Evolutionary conservation across 768 basidiomycete genomes (phyloP).

Genomic region (Leccinum subtestaceum): DNA sequence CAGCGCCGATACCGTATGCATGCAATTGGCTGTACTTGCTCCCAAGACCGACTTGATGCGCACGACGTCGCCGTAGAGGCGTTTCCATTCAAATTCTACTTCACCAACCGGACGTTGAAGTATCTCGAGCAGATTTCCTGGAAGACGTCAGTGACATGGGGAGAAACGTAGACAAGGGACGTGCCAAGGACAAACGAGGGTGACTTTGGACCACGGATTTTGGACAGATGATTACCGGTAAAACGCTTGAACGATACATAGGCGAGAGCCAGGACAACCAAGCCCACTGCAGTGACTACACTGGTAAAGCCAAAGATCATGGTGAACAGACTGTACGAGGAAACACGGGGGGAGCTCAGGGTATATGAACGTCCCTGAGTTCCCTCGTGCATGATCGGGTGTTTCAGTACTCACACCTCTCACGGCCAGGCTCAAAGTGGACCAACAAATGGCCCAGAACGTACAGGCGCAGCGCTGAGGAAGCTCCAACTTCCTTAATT

Average conservation of each 20-base stretch:
- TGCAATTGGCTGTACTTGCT: slow-evolving; percentile 10
- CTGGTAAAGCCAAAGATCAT: slow-evolving; percentile 13
- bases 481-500: too few relatives aligned
- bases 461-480: too few relatives aligned
- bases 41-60: slow-evolving; percentile 29
- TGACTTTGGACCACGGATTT: slow-evolving; percentile 21
- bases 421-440: too few relatives aligned
- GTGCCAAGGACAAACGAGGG: slow-evolving; percentile 24
- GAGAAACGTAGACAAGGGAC: not conserved
- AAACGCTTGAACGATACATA: not conserved
- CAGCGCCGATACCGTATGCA: not conserved
- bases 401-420: too few relatives aligned
- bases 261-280: slow-evolving; percentile 8
- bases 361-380: slow-evolving; percentile 5
- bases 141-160: slow-evolving; percentile 9
- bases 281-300: not conserved
- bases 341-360: not conserved
- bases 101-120: slow-evolving; percentile 26
- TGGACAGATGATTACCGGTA: slow-evolving; percentile 4
- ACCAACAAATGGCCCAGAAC: too few relatives aligned
- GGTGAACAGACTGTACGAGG: not conserved
- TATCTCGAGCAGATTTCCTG: slow-evolving; percentile 32
- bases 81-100: slow-evolving; percentile 31
- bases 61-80: slow-evolving; percentile 28
- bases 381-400: too few relatives aligned